Evolutionary conservation across 768 basidiomycete species (phyloP), one percentile per base, ranked within the genome.

Genomic region (Neoboletus subvelutipes): DNA sequence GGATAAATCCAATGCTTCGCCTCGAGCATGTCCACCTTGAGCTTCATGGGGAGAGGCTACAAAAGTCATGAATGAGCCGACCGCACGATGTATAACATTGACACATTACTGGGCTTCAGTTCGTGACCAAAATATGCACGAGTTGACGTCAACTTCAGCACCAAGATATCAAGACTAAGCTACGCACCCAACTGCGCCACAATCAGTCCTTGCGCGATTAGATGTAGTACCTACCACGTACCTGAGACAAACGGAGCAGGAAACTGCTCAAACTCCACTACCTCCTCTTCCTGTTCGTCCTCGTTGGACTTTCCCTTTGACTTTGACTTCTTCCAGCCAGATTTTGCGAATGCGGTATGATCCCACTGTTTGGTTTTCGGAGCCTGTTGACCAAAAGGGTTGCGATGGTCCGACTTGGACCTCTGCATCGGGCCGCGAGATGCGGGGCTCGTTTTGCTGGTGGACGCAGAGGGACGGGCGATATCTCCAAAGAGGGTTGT

Each of bases 1-100:
- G 97, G 97, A 71, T 88, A 99, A 53, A 97, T 83, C 88, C 94
- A 98, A 50, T 90, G 89, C 62, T 83, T 86, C 7, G 83, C 83
- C 54, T 88, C 89, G 24, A 92, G 78, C n/a, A 83, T 76, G 67
- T 97, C 94, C 10, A 86, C 78, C 49, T 76, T 73, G 28, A 92
- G 76, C 71, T 90, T 92, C 89, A 94, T 92, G 1, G 84, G 80
- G 5, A 82, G 84, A 33, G 83, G 81, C 90, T 90, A 60, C 9
- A 46, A 26, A 49, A 40, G 31, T 24, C 49, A 37, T 57, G 17
- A 63, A 50, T 52, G 46, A 20, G 20, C 47, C 12, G 2, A 37
- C 13, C 15, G n/a, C 17, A 20, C 20, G n/a, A 31, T 15, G 20
- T 34, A 29, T 26, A 28, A 37, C 10, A 22, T 5, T 10, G 12